These are phyloP conservation scores for Grosmannia penicillata DNA, from an alignment of 2,329 filamentous ascomycete genomes.

Conservation along the genomic window DNA sequence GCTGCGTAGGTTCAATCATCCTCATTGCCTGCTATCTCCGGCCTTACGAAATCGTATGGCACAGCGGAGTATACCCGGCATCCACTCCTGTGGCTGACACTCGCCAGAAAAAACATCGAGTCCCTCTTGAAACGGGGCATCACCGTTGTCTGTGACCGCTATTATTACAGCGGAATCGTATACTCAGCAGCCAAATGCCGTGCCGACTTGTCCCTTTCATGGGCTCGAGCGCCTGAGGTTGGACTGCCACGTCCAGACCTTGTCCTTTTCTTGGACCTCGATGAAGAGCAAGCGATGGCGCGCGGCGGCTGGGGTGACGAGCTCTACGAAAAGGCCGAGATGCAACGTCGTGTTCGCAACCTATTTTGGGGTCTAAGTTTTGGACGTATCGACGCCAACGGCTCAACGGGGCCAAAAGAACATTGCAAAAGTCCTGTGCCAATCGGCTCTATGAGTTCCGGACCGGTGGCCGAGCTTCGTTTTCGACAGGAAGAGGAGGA, in stretches of 20 bases:
- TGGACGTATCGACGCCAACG: slow-evolving; percentile 10
- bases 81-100: no score
- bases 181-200: slow-evolving; percentile 84
- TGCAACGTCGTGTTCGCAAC: slow-evolving; percentile 66
- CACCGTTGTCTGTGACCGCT: slow-evolving; percentile 77
- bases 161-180: slow-evolving; percentile 88
- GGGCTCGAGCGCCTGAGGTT: slow-evolving; percentile 73
- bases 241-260: slow-evolving; percentile 79
- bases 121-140: slow-evolving; percentile 46
- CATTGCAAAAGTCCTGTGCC: no score
- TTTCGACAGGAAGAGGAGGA: slow-evolving; percentile 38
- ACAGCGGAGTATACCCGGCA: neutral
- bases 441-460: no score
- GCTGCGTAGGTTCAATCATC: slow-evolving; percentile 33
- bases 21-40: neutral
- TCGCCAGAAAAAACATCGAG: slow-evolving; percentile 32
- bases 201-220: slow-evolving; percentile 51
- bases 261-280: slow-evolving; percentile 75
- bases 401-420: neutral
- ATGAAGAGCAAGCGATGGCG: slow-evolving; percentile 53
- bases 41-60: neutral
- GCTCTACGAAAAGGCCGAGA: slow-evolving; percentile 70
- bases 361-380: slow-evolving; percentile 46
- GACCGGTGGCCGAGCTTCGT: slow-evolving; percentile 13
- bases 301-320: slow-evolving; percentile 83